A percentile compares a stretch with the other conserved stretches of the same genome.
These are phyloP conservation scores for Aspergillus pseudoglaucus DNA, from an alignment of 2,329 filamentous ascomycete genomes.

Conservation along the genomic window DNA sequence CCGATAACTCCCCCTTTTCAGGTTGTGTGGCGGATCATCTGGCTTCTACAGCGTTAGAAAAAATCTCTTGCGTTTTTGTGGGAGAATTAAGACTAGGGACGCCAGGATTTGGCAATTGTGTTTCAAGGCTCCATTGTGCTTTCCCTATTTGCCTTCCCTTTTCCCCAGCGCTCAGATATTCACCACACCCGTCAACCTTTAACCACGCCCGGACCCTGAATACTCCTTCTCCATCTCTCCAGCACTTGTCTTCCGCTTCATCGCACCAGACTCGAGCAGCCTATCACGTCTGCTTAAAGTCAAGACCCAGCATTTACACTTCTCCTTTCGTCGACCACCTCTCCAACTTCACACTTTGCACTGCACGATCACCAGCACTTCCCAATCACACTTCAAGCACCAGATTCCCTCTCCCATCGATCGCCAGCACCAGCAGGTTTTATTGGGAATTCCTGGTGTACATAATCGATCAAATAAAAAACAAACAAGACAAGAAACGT, in stretches of 20 bases:
- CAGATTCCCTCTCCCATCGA: slow-evolving; percentile 34
- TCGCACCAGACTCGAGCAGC: slow-evolving; percentile 17
- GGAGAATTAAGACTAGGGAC: slow-evolving; percentile 11
- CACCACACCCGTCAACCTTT: slow-evolving; percentile 12
- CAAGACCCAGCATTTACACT: slow-evolving; percentile 23
- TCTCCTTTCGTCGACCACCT: slow-evolving; percentile 22
- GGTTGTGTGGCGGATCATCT: slow-evolving; percentile 1
- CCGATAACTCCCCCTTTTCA: background rate
- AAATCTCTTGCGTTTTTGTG: slow-evolving; percentile 4
- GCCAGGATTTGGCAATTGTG: slow-evolving; percentile 2
- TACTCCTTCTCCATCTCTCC: slow-evolving; percentile 17
- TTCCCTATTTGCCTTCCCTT: slow-evolving; percentile 10
- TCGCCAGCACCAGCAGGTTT: slow-evolving; percentile 78
- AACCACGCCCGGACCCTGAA: slow-evolving; percentile 17
- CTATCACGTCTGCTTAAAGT: slow-evolving; percentile 6
- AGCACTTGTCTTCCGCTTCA: slow-evolving; percentile 14
- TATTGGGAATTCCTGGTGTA: slow-evolving; percentile 86
- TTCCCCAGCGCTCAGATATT: slow-evolving; percentile 8
- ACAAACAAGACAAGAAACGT: slow-evolving; percentile 52
- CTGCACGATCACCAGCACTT: slow-evolving; percentile 25
- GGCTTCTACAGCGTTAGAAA: background rate
- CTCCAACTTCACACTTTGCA: slow-evolving; percentile 31
- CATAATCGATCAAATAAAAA: slow-evolving; percentile 52
- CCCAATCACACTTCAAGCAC: slow-evolving; percentile 28
- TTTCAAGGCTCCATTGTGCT: slow-evolving; percentile 15